Conservation (phyloP, 306 rosid species). For the Phaseolus lunatus region DNA sequence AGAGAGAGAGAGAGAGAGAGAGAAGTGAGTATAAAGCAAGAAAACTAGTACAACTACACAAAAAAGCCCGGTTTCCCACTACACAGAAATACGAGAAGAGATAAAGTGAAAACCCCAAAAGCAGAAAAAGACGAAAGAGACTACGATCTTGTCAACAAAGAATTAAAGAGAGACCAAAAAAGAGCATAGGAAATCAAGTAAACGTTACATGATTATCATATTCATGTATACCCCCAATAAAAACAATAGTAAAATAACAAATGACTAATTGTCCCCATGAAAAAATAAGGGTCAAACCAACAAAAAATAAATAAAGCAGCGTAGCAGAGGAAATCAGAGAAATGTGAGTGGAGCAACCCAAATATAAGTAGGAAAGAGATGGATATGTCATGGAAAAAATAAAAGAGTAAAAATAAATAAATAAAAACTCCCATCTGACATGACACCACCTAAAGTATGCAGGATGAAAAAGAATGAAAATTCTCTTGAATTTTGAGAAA, state of each 20-base stretch:
- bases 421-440: background rate
- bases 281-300: conserved; percentile 36
- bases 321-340: conserved; percentile 3
- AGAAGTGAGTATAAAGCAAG: conserved; percentile 33
- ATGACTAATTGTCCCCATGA: conserved; percentile 1
- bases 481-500: conserved; percentile 14
- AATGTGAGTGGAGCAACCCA: background rate
- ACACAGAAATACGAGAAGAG: conserved; percentile 59
- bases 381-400: background rate
- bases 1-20: conserved; percentile 9
- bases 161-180: conserved; percentile 45
- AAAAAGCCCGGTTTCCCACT: conserved; percentile 57
- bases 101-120: conserved; percentile 62
- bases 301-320: background rate
- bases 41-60: conserved; percentile 39
- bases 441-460: background rate
- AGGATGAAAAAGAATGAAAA: background rate
- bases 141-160: conserved; percentile 66
- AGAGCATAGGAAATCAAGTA: conserved; percentile 41
- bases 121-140: conserved; percentile 78
- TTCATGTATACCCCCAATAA: conserved; percentile 25
- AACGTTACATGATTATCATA: conserved; percentile 48
- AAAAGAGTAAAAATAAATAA: background rate
- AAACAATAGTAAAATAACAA: conserved; percentile 24
- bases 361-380: conserved; percentile 2